Percentiles rank a stretch among this genome's conserved stretches.
These are phyloP conservation scores for Sugiyamaella smithiae DNA, from an alignment of 805 yeast genomes.

Conservation along the genomic window DNA sequence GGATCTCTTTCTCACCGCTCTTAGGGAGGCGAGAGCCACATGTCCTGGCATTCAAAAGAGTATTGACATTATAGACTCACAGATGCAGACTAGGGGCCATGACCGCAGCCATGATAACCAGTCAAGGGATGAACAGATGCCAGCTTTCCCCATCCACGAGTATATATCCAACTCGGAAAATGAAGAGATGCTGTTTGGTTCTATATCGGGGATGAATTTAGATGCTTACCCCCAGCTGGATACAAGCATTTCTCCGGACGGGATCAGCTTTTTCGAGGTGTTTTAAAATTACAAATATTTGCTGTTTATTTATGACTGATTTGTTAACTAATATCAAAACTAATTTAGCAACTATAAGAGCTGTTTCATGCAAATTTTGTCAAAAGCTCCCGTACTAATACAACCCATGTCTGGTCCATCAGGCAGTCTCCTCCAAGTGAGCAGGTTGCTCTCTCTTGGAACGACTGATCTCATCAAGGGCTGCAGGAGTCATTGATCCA, in stretches of 20 bases:
- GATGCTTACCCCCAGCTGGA: conserved; percentile 7
- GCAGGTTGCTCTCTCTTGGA: neutral
- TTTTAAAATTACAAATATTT: neutral
- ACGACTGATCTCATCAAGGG: neutral
- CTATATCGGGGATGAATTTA: conserved; percentile 5
- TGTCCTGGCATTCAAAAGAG: conserved; percentile 8
- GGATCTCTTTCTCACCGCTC: conserved; percentile 1
- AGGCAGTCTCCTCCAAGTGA: neutral
- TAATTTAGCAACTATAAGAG: no score
- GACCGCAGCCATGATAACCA: neutral
- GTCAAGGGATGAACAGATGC: conserved; percentile 7
- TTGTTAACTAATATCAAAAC: no score
- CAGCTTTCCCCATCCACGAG: conserved; percentile 6
- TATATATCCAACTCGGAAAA: conserved; percentile 3
- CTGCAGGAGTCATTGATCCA: neutral
- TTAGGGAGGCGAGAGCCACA: conserved; percentile 1
- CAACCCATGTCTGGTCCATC: no score
- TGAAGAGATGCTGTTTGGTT: neutral
- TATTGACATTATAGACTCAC: conserved; percentile 7
- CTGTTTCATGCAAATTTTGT: no score
- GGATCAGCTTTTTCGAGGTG: conserved; percentile 3
- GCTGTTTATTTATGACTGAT: no score
- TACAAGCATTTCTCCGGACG: conserved; percentile 2
- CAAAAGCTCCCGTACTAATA: no score
- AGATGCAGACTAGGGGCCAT: neutral